Evolutionary conservation across 352 stramenopile genomes (phyloP).

Genomic region (Pythium oligandrum): DNA sequence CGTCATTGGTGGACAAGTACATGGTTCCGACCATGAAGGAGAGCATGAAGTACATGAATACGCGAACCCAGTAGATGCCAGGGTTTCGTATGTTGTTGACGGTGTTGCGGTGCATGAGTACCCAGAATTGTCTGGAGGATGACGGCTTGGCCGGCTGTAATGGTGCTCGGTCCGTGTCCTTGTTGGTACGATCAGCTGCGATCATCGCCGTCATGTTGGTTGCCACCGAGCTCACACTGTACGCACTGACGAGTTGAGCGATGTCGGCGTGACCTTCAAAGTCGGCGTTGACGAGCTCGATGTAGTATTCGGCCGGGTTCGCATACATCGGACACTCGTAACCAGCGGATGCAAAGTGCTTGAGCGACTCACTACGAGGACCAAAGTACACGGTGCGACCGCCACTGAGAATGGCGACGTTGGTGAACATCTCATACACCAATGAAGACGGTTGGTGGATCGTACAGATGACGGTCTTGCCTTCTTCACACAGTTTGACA

Average conservation of each 20-base stretch:
- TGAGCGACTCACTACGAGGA: conserved; percentile 36
- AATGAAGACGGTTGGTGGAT: conserved; percentile 84
- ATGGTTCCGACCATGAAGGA: conserved; percentile 72
- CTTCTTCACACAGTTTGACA: conserved; percentile 35
- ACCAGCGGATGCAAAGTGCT: conserved; percentile 44
- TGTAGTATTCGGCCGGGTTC: conserved; percentile 65
- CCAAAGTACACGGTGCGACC: conserved; percentile 90
- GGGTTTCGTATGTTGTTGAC: conserved; percentile 67
- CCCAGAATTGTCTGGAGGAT: conserved; percentile 41
- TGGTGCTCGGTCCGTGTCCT: conserved; percentile 30
- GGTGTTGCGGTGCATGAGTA: conserved; percentile 48
- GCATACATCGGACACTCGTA: conserved; percentile 60
- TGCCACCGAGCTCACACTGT: conserved; percentile 21
- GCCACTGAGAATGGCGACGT: conserved; percentile 49
- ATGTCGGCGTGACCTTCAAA: conserved; percentile 40
- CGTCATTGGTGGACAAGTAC: conserved; percentile 46
- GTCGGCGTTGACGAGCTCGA: conserved; percentile 51
- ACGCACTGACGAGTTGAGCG: conserved; percentile 26
- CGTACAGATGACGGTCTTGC: conserved; percentile 73
- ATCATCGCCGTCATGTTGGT: conserved; percentile 29
- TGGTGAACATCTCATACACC: conserved; percentile 64
- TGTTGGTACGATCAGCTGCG: conserved; percentile 18
- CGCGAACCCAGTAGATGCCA: conserved; percentile 67
- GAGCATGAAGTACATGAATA: conserved; percentile 79
- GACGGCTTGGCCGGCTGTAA: conserved; percentile 31